These are phyloP conservation scores for Skeletonema potamos DNA, from an alignment of 108 stramenopile genomes.

Conservation along the genomic window DNA sequence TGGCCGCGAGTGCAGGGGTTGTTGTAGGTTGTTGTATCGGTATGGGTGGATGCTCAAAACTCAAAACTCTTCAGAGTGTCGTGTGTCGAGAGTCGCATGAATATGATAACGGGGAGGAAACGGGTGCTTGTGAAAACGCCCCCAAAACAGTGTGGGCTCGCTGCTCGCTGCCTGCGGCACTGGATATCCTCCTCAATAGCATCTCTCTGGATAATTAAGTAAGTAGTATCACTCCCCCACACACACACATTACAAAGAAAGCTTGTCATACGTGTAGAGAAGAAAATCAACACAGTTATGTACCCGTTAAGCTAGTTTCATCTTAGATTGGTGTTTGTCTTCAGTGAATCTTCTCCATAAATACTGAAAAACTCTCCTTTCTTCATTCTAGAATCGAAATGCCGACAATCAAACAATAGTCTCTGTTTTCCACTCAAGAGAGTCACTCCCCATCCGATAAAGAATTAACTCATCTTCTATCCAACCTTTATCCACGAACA, in stretches of 20 bases:
- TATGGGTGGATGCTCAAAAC: no score
- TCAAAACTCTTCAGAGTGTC: no score
- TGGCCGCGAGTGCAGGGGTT: not conserved
- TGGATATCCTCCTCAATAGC: no score
- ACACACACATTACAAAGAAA: no score
- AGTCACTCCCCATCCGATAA: not conserved
- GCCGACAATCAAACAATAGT: not conserved
- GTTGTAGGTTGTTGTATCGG: not conserved
- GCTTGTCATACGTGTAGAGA: not conserved
- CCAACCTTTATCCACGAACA: conserved; percentile 40
- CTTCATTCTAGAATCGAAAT: not conserved
- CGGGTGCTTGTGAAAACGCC: no score
- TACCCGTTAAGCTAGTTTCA: not conserved
- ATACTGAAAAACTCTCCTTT: not conserved
- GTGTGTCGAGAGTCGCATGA: no score
- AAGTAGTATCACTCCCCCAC: not conserved
- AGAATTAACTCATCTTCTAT: no score
- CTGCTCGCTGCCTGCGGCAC: no score
- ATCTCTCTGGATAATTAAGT: no score
- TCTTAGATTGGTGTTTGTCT: not conserved
- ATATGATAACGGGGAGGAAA: no score
- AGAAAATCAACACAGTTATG: not conserved
- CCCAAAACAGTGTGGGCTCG: no score
- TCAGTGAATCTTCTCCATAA: not conserved
- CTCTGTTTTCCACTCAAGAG: not conserved